Evolutionary conservation across 2,329 filamentous ascomycete species (phyloP).

Genomic region (Boeremia exigua): DNA sequence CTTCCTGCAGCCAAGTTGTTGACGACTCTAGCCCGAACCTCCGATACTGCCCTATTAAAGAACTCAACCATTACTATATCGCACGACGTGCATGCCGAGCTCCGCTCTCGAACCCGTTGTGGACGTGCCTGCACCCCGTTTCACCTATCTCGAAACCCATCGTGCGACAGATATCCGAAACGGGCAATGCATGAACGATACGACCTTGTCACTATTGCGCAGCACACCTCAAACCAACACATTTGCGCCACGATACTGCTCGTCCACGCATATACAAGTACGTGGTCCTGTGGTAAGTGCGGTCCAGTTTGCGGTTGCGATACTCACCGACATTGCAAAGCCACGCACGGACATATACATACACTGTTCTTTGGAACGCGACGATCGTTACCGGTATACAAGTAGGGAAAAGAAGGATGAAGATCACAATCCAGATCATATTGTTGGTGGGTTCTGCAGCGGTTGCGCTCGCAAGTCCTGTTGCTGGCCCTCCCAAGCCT

Average conservation of each 20-base stretch:
- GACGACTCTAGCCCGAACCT: too few relatives aligned
- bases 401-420: conserved; percentile 19
- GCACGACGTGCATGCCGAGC: neutral
- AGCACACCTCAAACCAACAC: conserved; percentile 7
- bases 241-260: neutral
- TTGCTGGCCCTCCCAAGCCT: conserved; percentile 12
- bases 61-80: neutral
- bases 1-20: neutral
- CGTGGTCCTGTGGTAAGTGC: conserved; percentile 1
- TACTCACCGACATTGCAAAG: conserved; percentile 3
- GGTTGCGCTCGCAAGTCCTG: conserved; percentile 29
- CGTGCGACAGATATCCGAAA: conserved; percentile 17
- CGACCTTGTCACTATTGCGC: conserved; percentile 4
- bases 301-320: conserved; percentile 1
- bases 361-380: conserved; percentile 13
- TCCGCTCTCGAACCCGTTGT: neutral
- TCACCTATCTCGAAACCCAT: conserved; percentile 15
- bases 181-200: conserved; percentile 11
- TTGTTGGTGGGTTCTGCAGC: conserved; percentile 20
- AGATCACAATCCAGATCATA: conserved; percentile 20
- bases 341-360: conserved; percentile 4
- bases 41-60: too few relatives aligned
- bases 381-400: conserved; percentile 15
- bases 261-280: conserved; percentile 10
- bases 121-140: conserved; percentile 3